phyloP scores from a whole-genome alignment of 2,329 filamentous ascomycete genomes.

The Coniochaeta sp. region DNA sequence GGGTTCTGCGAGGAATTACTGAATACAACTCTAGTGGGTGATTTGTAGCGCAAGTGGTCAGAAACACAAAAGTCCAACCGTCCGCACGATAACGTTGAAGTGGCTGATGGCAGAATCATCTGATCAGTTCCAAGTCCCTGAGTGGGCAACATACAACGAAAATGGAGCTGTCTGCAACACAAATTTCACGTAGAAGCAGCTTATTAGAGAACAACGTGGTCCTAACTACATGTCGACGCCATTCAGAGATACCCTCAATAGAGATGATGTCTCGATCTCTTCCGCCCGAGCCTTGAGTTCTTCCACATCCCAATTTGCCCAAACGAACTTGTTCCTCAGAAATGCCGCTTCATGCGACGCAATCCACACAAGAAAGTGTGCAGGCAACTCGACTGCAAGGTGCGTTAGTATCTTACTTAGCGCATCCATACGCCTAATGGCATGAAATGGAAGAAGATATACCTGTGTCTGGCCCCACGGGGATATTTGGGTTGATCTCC shows the following conservation, averaged over 20 bases:
- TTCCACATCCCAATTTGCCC: slow-evolving; percentile 41
- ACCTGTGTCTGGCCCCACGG: neutral
- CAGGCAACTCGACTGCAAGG: slow-evolving; percentile 23
- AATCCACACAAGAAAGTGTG: slow-evolving; percentile 35
- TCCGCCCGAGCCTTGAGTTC: slow-evolving; percentile 12
- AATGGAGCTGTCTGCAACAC: neutral
- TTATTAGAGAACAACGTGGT: neutral
- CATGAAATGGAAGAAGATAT: slow-evolving; percentile 9
- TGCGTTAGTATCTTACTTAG: neutral
- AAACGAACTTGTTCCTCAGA: slow-evolving; percentile 36
- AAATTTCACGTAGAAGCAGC: neutral
- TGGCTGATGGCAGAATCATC: neutral
- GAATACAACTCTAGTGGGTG: neutral
- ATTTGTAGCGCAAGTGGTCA: neutral
- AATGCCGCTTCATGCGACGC: slow-evolving; percentile 36
- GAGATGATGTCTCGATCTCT: slow-evolving; percentile 3
- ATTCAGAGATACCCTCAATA: neutral
- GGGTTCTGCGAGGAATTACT: neutral
- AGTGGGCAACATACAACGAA: neutral
- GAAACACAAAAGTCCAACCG: neutral
- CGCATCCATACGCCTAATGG: slow-evolving; percentile 6
- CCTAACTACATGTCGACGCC: neutral
- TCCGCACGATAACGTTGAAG: neutral
- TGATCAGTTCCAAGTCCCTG: neutral
- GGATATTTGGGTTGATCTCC: slow-evolving; percentile 10